Percentiles rank a stretch among this genome's conserved stretches.
Conservation (phyloP, 75 land plant genomes). For the Sequoiadendron giganteum region DNA sequence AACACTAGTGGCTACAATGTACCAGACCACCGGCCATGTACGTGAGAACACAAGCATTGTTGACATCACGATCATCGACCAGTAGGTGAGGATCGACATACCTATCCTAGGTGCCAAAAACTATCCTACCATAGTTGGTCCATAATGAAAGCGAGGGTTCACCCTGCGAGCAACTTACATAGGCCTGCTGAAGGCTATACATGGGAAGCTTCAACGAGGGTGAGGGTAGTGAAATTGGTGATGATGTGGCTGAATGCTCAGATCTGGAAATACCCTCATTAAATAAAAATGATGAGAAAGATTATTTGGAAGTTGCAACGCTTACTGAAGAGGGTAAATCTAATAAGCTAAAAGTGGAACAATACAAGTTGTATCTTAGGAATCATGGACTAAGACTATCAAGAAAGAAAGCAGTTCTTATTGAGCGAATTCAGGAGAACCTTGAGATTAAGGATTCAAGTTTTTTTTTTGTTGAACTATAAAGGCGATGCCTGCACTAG, state of each 20-base stretch:
- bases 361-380: slow-evolving; percentile 66
- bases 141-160: background rate
- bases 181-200: background rate
- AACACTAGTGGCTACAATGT: too few species aligned
- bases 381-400: slow-evolving; percentile 63
- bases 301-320: slow-evolving; percentile 20
- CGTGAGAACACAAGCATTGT: too few species aligned
- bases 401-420: slow-evolving; percentile 60
- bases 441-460: slow-evolving; percentile 58
- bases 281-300: slow-evolving; percentile 30
- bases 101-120: too few species aligned
- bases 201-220: background rate
- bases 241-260: background rate
- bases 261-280: slow-evolving; percentile 21
- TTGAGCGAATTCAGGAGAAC: slow-evolving; percentile 72
- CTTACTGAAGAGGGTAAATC: slow-evolving; percentile 48
- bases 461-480: slow-evolving; percentile 62
- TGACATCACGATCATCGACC: too few species aligned
- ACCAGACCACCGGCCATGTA: too few species aligned
- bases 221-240: background rate
- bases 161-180: background rate
- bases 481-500: slow-evolving; percentile 88
- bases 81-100: too few species aligned
- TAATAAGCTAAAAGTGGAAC: slow-evolving; percentile 66
- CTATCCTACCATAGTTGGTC: too few species aligned